phyloP scores from a whole-genome alignment of 140 eudicot genomes.

The Oenanthe javanica region DNA sequence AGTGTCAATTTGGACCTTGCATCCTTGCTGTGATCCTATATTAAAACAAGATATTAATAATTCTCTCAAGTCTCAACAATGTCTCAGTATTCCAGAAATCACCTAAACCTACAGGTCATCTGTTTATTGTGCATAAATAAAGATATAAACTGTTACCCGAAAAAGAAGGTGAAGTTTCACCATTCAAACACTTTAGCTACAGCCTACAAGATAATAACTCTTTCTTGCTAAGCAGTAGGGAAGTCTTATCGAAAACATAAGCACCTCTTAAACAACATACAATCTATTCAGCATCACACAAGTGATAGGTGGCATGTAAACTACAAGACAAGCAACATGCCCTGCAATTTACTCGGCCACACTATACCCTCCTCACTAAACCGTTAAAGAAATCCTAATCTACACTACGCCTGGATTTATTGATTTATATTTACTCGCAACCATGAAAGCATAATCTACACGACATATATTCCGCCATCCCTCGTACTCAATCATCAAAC shows the following conservation, averaged over 20 bases:
- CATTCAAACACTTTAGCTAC: not conserved
- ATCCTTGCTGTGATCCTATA: slow-evolving; percentile 47
- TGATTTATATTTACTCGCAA: not conserved
- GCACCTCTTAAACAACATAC: not conserved
- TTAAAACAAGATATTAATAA: not conserved
- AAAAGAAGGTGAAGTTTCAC: not conserved
- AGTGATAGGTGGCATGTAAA: not conserved
- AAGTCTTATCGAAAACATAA: not conserved
- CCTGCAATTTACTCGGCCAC: not conserved
- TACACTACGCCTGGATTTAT: not conserved
- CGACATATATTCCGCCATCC: too few relatives aligned
- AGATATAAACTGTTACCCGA: not conserved
- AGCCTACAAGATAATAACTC: not conserved
- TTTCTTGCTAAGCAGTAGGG: not conserved
- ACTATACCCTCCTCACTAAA: not conserved
- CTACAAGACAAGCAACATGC: not conserved
- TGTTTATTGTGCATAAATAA: not conserved
- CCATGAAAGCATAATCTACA: not conserved
- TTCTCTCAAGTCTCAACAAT: not conserved
- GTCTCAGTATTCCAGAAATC: not conserved
- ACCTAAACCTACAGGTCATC: not conserved
- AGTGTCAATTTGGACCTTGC: slow-evolving; percentile 21
- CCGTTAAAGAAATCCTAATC: not conserved
- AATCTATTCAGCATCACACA: not conserved
- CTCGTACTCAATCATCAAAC: too few relatives aligned